Base-by-base conservation (phyloP, 768 basidiomycete genomes). In the Bullera alba region DNA sequence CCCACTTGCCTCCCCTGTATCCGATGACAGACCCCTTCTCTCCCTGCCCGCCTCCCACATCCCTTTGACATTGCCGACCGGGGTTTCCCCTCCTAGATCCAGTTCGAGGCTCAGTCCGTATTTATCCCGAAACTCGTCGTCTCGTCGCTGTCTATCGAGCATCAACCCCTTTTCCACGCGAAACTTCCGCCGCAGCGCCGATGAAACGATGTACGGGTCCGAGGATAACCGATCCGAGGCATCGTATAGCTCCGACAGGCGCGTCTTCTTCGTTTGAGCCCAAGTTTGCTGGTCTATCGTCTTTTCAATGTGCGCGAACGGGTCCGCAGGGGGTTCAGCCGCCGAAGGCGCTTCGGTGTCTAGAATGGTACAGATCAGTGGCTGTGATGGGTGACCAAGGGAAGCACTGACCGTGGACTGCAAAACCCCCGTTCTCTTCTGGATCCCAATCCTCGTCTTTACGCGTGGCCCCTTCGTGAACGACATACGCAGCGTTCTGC, bases 361-460 rank as follows among this genome's bases (percentile, higher is more conserved):
- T 81, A 75, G 7, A 32, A 3, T n/a, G 29, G 29, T 17, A 21
- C 1, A 25, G 15, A 38, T 25, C 7, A 53, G 38, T 21, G 32
- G 8, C n/a, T n/a, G n/a, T 32, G n/a, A n/a, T 17, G 17, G 17
- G 6, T 8, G 19, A 48, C 16, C 25, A 47, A 57, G 27, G 48
- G 28, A 4, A 21, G 16, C 27, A 52, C 73, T 47, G 38, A 84
- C 91, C 89, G 62, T 91, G 85, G 19, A 89, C 77, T 36, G 88
- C 88, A 61, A 80, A 95, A 0, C 91, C 91, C 4, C 93, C 93
- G 52, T 93, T 87, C 73, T 95, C 91, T 68, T 85, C 90, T 1
- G 93, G 92, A 69, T 96, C 78, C 95, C 95, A 97, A 43, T 95
- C 90, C 65, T 93, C 86, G 46, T 89, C 85, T 71, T 99, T 92